Conservation (phyloP, 2,329 filamentous ascomycete species). For the Calonectria pseudoreteaudii region DNA sequence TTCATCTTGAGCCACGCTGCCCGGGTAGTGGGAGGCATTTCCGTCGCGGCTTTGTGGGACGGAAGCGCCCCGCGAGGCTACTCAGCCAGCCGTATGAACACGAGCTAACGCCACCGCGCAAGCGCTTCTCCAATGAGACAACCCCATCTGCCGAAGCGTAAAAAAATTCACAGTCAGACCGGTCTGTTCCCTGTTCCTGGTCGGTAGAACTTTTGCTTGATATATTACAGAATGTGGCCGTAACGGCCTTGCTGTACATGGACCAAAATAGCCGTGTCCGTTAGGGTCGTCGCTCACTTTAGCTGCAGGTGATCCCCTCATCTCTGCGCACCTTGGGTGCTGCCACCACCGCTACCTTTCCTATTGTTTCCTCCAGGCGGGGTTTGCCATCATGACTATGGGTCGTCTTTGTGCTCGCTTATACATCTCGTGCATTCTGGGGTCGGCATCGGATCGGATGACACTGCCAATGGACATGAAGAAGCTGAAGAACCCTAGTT, state of each 20-base stretch:
- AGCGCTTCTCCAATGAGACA: background rate
- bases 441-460: constrained; percentile 90
- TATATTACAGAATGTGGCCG: constrained; percentile 45
- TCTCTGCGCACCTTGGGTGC: constrained; percentile 13
- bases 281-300: constrained; percentile 43
- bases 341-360: constrained; percentile 5
- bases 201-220: constrained; percentile 37
- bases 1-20: background rate
- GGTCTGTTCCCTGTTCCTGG: constrained; percentile 26
- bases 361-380: constrained; percentile 51
- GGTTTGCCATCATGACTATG: constrained; percentile 66
- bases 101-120: background rate
- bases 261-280: constrained; percentile 36
- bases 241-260: constrained; percentile 41
- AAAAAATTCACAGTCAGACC: constrained; percentile 29
- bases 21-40: constrained; percentile 20
- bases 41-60: constrained; percentile 2
- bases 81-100: background rate
- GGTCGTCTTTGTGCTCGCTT: constrained; percentile 79
- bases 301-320: constrained; percentile 32
- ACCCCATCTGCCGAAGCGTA: background rate
- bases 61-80: constrained; percentile 9
- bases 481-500: constrained; percentile 65
- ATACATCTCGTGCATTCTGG: constrained; percentile 81
- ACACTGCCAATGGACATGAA: constrained; percentile 99